Base-by-base conservation (phyloP, 768 basidiomycete genomes). In the Termitomyces sp. region DNA sequence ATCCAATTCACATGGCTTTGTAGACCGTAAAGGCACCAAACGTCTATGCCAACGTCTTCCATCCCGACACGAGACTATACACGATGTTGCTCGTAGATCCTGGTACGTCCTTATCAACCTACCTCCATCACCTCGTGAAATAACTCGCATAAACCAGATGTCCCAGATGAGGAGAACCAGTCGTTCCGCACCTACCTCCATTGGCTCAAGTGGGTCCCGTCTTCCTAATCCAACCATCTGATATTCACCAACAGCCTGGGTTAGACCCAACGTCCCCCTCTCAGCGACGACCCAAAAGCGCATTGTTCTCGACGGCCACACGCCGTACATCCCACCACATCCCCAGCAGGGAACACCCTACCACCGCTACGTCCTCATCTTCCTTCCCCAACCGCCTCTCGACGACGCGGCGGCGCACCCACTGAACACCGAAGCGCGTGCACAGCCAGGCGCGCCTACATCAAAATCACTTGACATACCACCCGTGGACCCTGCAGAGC, bases 11-110 rank as follows among this genome's bases (percentile, higher is more conserved):
- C 12, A 31, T 31, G n/a, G 38, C 53, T 50, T 22, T 56, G 12
- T 57, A 89, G 89, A 95, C 92, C 1, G 62, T 79, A 6, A 67
- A 74, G 53, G 82, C 81, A 1, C 91, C 93, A 2, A 74, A 72
- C 54, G 61, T 97, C 5, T 83, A 81, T 58, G 83, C 84, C 5
- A 91, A 86, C 50, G 84, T 88, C 1, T 96, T 91, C 77, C 91
- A 96, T 69, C 71, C 80, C 0, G 91, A 94, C 56, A 79, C 82
- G 18, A 79, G 89, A 29, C 71, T 91, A 6, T 97, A 97, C 69
- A 97, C 95, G 0, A 73, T 99, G 59, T 67, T 99, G 33, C 84
- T 99, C 70, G 73, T 98, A 43, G 95, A 98, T 68, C 86, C 88
- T 50, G 94, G 91, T 88, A 56, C 54, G 73, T 27, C 41, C 32